Evolutionary conservation across 495 filamentous ascomycete species (phyloP), one percentile per base, ranked within the genome.

Genomic region (Aspergillus mulundensis): DNA sequence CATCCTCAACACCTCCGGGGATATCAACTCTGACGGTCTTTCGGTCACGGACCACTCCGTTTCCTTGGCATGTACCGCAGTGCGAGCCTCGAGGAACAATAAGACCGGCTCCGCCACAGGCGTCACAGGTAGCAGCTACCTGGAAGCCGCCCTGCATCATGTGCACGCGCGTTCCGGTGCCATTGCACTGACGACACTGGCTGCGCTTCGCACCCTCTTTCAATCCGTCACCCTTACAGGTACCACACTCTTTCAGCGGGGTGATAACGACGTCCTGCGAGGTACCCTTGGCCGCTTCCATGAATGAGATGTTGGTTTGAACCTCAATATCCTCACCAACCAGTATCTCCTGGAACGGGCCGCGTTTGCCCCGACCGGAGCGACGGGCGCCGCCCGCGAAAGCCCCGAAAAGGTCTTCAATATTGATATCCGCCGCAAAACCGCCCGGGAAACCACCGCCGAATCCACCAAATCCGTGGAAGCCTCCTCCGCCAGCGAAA

Each of bases 261-360:
- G 84, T 85, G 58, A 95, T 87, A 55, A 72, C 78, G 38, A 98
- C 89, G 19, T 88, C 84, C 69, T 93, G 89, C 48, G 70, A 82
- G 20, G 83, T 83, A 11, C 94, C 94, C 72, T 92, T 96, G 16
- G 94, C 94, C 5, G 94, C 91, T 59, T 98, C 95, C 87, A 91
- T 90, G 69, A 98, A 98, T 1, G 88, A 89, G 58, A 98, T 88
- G 63, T 81, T 90, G 47, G 87, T 86, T 71, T 96, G 90, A 21
- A 96, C 89, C 67, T 97, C 91, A 62, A 98, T 96, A 70, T 94
- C 87, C 47, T 96, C 89, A 41, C 94, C 94, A 24, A 95, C 84
- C 57, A 93, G 60, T 24, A 93, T 80, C 66, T 89, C 85, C 59
- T 86, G 78, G 71, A 93, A 94, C 7, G 85, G 84, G 58, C 67